Percentiles rank a stretch among this genome's conserved stretches.
These are phyloP conservation scores for Cladophialophora immunda DNA, from an alignment of 2,329 filamentous ascomycete species.

Conservation along the genomic window DNA sequence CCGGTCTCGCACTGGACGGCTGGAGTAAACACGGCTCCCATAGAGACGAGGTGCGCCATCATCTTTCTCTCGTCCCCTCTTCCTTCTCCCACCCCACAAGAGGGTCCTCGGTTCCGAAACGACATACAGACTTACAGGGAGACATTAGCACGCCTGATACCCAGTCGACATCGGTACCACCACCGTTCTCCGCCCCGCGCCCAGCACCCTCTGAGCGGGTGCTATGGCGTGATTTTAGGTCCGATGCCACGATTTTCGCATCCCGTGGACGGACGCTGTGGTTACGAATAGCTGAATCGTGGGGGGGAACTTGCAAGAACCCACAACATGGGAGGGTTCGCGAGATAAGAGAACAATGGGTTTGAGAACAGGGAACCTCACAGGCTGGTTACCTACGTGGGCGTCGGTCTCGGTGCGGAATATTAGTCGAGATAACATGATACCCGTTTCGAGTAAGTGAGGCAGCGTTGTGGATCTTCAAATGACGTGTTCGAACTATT, in stretches of 20 bases:
- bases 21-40: background rate
- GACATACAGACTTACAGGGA: background rate
- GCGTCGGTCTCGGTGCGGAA: too few species aligned
- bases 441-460: too few species aligned
- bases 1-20: conserved; percentile 1
- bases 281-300: background rate
- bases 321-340: background rate
- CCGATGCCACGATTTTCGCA: conserved; percentile 14
- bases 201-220: background rate
- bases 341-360: too few species aligned
- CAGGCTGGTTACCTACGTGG: too few species aligned
- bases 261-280: background rate
- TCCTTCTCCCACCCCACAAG: background rate
- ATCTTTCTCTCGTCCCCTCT: background rate
- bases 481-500: too few species aligned
- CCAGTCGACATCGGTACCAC: background rate
- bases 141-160: background rate
- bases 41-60: background rate
- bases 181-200: conserved; percentile 7
- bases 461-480: too few species aligned
- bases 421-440: too few species aligned
- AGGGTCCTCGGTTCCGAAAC: background rate
- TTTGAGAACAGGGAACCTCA: too few species aligned
- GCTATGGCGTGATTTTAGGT: conserved; percentile 28
- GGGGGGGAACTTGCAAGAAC: background rate